Evolutionary conservation across 2,329 filamentous ascomycete genomes (phyloP).

Genomic region (Aspergillus sp.): DNA sequence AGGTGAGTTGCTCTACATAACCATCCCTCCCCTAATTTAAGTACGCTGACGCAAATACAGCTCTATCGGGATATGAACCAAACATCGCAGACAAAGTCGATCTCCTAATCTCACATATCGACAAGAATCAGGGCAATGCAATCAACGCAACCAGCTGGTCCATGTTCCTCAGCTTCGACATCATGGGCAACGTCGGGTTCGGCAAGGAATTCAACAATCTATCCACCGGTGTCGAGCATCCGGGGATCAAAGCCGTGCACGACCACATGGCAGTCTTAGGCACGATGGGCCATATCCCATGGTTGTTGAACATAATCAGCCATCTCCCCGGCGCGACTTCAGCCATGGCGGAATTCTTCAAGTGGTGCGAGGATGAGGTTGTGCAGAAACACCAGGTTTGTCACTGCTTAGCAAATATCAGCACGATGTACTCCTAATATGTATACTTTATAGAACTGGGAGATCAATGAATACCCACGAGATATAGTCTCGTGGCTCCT

Average conservation of each 20-base stretch:
- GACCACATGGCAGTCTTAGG: slow-evolving; percentile 17
- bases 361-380: background rate
- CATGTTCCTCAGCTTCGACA: slow-evolving; percentile 39
- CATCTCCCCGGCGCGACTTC: background rate
- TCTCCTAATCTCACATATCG: background rate
- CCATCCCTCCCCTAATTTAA: too few relatives aligned
- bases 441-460: background rate
- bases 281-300: slow-evolving; percentile 12
- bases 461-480: background rate
- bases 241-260: slow-evolving; percentile 17
- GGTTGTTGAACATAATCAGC: slow-evolving; percentile 8
- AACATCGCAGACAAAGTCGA: background rate
- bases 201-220: slow-evolving; percentile 39
- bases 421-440: background rate
- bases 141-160: slow-evolving; percentile 32
- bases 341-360: background rate
- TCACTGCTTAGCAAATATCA: background rate
- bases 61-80: background rate
- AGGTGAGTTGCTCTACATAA: slow-evolving; percentile 1
- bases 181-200: slow-evolving; percentile 46
- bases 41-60: background rate
- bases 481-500: background rate
- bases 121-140: background rate
- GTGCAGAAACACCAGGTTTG: background rate
- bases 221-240: slow-evolving; percentile 10